phyloP scores from a whole-genome alignment of 148 eudicot genomes.

The Polygonum aviculare region DNA sequence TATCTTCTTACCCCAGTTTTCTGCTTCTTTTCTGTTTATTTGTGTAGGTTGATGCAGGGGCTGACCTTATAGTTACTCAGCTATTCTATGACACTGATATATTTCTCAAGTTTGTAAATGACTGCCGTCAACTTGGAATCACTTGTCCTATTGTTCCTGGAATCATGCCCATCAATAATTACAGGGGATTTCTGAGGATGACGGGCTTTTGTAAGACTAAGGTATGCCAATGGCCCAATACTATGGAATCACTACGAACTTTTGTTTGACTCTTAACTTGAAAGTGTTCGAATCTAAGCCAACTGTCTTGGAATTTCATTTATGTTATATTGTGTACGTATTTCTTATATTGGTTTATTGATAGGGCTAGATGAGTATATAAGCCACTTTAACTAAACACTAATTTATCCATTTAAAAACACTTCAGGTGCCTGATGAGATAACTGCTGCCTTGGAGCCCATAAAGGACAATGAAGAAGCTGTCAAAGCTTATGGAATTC shows the following conservation, averaged over 20 bases:
- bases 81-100: conserved; percentile 88
- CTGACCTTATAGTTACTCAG: conserved; percentile 86
- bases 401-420: conserved; percentile 2
- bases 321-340: background rate
- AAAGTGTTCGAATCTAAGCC: background rate
- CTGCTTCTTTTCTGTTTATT: conserved; percentile 13
- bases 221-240: conserved; percentile 29
- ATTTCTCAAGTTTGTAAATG: conserved; percentile 82
- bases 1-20: background rate
- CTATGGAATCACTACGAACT: background rate
- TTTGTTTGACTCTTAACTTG: background rate
- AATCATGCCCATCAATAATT: conserved; percentile 97
- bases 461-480: conserved; percentile 98
- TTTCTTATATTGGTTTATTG: background rate
- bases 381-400: background rate
- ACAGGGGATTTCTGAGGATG: conserved; percentile 85
- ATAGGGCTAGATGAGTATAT: background rate
- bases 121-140: conserved; percentile 90
- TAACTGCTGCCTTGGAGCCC: conserved; percentile 83
- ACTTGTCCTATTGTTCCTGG: conserved; percentile 96
- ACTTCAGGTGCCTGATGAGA: conserved; percentile 67
- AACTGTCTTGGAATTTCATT: background rate
- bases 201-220: conserved; percentile 97
- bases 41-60: conserved; percentile 94
- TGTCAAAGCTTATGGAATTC: conserved; percentile 88